Evolutionary conservation across 225 moss, liverwort and hornwort species (phyloP).

Genomic region (Anthoceros angustus): DNA sequence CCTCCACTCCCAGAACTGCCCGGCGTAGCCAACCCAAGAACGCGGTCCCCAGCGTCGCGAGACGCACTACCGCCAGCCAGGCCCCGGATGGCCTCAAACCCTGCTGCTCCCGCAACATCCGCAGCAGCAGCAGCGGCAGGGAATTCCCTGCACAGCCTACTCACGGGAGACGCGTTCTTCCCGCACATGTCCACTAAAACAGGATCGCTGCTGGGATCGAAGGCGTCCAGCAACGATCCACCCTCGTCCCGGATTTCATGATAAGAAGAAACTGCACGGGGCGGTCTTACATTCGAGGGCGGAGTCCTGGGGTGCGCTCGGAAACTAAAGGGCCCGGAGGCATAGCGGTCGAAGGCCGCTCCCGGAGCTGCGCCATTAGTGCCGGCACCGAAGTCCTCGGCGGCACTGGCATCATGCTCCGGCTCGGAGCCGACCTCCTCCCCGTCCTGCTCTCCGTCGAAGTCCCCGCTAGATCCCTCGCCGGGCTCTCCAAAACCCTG

Average conservation of each 20-base stretch:
- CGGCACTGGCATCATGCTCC: too few relatives aligned
- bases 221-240: slow-evolving; percentile 1
- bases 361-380: not conserved
- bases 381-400: not conserved
- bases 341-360: not conserved
- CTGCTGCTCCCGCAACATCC: not conserved
- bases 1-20: not conserved
- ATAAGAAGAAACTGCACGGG: not conserved
- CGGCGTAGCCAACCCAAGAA: not conserved
- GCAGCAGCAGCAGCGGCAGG: not conserved
- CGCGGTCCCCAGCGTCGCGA: too few relatives aligned
- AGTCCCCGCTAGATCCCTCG: slow-evolving; percentile 4
- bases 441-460: not conserved
- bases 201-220: not conserved
- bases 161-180: not conserved
- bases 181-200: not conserved
- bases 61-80: too few relatives aligned
- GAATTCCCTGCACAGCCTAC: not conserved
- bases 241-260: not conserved
- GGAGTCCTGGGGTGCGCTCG: not conserved
- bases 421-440: not conserved
- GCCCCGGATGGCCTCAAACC: too few relatives aligned
- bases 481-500: not conserved
- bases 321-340: too few relatives aligned
- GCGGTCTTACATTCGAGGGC: not conserved